Conservation (phyloP, 2,329 filamentous ascomycete species). For the Graphiopsis chlorocephala region DNA sequence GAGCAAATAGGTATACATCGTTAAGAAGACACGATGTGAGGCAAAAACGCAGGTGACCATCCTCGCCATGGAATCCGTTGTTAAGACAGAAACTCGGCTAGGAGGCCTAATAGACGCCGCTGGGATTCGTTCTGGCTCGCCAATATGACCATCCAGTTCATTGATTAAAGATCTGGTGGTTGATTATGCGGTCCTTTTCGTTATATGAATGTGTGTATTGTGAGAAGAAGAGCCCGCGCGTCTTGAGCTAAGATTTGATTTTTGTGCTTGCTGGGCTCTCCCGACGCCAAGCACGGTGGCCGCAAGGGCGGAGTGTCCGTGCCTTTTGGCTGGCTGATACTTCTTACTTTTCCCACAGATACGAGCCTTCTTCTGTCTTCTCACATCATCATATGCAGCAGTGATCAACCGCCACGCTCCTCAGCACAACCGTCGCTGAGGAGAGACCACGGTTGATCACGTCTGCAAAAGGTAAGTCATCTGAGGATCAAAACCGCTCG, state of each 20-base stretch:
- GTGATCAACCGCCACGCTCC: not conserved
- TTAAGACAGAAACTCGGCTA: conserved; percentile 15
- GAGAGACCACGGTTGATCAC: not conserved
- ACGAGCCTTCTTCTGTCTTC: not conserved
- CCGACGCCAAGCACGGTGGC: not conserved
- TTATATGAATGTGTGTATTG: conserved; percentile 16
- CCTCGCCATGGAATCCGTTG: conserved; percentile 15
- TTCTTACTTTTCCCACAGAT: not conserved
- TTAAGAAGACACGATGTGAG: conserved; percentile 1
- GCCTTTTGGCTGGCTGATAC: not conserved
- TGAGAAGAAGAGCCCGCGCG: not conserved
- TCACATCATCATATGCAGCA: not conserved
- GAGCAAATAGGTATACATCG: not conserved
- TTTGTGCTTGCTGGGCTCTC: not conserved
- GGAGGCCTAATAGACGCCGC: conserved; percentile 15
- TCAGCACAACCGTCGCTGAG: not conserved
- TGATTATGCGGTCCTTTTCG: conserved; percentile 17
- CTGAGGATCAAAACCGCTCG: not conserved
- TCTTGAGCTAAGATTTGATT: not conserved
- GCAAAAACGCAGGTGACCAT: conserved; percentile 17
- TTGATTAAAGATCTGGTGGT: conserved; percentile 12
- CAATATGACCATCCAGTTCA: conserved; percentile 19
- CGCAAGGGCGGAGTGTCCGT: not conserved
- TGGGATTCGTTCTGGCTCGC: conserved; percentile 14
- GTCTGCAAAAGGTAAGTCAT: not conserved